Conservation (phyloP, 2,329 filamentous ascomycete genomes). For the Neurospora crassa region DNA sequence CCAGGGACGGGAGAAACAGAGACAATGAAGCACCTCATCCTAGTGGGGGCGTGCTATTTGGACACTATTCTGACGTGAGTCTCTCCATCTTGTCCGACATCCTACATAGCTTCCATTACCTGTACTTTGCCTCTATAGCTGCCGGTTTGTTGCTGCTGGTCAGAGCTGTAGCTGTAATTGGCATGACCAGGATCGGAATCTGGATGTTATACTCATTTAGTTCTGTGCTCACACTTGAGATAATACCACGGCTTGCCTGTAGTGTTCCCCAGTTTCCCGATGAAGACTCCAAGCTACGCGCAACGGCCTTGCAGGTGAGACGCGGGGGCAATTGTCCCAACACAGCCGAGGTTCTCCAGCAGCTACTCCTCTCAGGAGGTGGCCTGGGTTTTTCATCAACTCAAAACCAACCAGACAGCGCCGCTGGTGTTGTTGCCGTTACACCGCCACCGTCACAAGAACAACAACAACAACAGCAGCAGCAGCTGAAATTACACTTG, state of each 20-base stretch:
- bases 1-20: not conserved
- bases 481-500: slow-evolving; percentile 28
- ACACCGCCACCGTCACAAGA: not conserved
- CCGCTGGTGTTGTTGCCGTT: not conserved
- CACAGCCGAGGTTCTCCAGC: slow-evolving; percentile 58
- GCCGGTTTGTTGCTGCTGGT: not conserved
- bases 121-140: not conserved
- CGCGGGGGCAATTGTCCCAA: slow-evolving; percentile 68
- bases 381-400: not conserved
- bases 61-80: slow-evolving; percentile 60
- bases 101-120: slow-evolving; percentile 3
- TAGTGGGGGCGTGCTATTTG: slow-evolving; percentile 59
- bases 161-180: not conserved
- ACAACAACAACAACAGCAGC: slow-evolving; percentile 1
- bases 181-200: not conserved
- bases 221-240: slow-evolving; percentile 21
- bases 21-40: slow-evolving; percentile 47
- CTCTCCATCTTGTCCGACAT: slow-evolving; percentile 1
- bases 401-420: not conserved
- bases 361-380: slow-evolving; percentile 34
- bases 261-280: slow-evolving; percentile 54
- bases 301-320: slow-evolving; percentile 46
- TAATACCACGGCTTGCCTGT: not conserved
- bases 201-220: not conserved
- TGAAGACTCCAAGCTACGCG: slow-evolving; percentile 66